phyloP scores from a whole-genome alignment of 257 asterid species.

The Capsicum pubescens region DNA sequence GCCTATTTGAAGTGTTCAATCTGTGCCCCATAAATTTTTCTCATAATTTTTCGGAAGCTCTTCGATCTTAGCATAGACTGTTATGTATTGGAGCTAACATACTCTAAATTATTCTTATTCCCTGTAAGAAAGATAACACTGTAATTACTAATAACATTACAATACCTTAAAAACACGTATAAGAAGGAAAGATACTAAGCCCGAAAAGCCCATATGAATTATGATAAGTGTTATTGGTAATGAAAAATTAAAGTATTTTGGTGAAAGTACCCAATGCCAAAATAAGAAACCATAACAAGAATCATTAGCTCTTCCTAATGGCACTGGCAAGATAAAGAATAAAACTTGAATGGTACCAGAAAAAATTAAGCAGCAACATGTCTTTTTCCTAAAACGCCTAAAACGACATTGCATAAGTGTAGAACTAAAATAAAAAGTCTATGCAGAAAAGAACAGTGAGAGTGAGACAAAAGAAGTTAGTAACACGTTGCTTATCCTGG shows the following conservation, averaged over 20 bases:
- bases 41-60: not conserved
- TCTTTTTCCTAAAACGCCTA: slow-evolving; percentile 1
- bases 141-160: slow-evolving; percentile 12
- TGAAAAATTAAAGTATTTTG: slow-evolving; percentile 94
- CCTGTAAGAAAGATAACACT: slow-evolving; percentile 7
- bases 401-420: not conserved
- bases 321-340: slow-evolving; percentile 3
- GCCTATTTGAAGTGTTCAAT: not conserved
- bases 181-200: slow-evolving; percentile 86
- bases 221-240: slow-evolving; percentile 92
- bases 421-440: not conserved
- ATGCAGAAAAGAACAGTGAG: slow-evolving; percentile 11
- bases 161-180: slow-evolving; percentile 90
- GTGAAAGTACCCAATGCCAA: slow-evolving; percentile 97
- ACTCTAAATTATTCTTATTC: not conserved
- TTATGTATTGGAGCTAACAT: not conserved
- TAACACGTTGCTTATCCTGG: slow-evolving; percentile 9
- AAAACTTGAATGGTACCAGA: not conserved
- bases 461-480: not conserved
- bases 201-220: slow-evolving; percentile 99
- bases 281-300: slow-evolving; percentile 24
- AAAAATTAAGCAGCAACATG: slow-evolving; percentile 25
- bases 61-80: not conserved
- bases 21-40: not conserved
- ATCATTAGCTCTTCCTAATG: slow-evolving; percentile 17